Conservation (phyloP, 148 eudicot species). For the Simmondsia chinensis region DNA sequence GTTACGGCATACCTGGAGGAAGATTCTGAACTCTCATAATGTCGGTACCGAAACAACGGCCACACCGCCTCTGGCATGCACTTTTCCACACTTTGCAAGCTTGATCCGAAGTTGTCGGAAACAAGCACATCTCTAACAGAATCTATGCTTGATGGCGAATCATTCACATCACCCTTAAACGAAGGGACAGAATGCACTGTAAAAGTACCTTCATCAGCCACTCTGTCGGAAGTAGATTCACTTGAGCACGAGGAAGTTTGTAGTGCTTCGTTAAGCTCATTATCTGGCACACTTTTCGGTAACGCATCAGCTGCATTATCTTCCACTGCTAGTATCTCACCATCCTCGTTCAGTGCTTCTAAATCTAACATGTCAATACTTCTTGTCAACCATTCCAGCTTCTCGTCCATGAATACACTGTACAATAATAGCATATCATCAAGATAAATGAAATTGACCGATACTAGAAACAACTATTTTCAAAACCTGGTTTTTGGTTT, state of each 20-base stretch:
- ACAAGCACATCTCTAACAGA: conserved; percentile 25
- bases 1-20: conserved; percentile 56
- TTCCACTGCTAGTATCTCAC: conserved; percentile 29
- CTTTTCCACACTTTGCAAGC: conserved; percentile 39
- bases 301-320: conserved; percentile 19
- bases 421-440: conserved; percentile 9
- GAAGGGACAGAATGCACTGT: conserved; percentile 21
- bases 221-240: conserved; percentile 24
- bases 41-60: conserved; percentile 56
- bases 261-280: conserved; percentile 28
- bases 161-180: conserved; percentile 20
- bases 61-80: conserved; percentile 42
- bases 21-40: conserved; percentile 68
- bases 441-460: conserved; percentile 1
- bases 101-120: conserved; percentile 19
- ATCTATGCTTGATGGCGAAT: conserved; percentile 26
- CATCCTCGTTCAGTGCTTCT: conserved; percentile 27
- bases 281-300: conserved; percentile 19
- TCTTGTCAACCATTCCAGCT: conserved; percentile 70
- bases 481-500: no score
- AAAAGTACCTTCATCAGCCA: conserved; percentile 28
- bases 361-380: conserved; percentile 40
- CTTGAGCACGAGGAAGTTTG: conserved; percentile 30
- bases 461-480: neutral
- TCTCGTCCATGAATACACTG: conserved; percentile 88